Conservation (phyloP, 1,139 yeast species). For the Candida sanyaensis region DNA sequence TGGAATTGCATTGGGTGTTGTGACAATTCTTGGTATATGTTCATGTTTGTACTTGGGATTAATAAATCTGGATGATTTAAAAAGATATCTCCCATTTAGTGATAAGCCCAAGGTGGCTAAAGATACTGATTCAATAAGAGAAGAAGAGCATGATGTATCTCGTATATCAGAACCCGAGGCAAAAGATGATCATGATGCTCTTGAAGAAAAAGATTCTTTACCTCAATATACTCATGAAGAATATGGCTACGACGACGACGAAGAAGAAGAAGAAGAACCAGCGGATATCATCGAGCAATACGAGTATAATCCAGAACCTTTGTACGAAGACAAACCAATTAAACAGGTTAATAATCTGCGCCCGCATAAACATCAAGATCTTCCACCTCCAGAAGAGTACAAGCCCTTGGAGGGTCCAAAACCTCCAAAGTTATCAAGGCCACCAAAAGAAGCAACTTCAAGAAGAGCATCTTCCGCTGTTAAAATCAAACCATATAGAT, state of each 20-base stretch:
- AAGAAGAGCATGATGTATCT: background rate
- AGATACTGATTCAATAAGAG: background rate
- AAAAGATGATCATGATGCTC: background rate
- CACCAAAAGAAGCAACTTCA: background rate
- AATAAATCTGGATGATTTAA: constrained; percentile 5
- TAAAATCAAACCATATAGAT: constrained; percentile 16
- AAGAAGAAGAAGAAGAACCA: constrained; percentile 1
- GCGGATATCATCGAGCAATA: background rate
- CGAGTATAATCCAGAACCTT: constrained; percentile 1
- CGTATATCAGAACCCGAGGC: background rate
- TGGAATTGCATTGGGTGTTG: constrained; percentile 24
- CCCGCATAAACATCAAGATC: background rate
- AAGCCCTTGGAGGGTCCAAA: constrained; percentile 4
- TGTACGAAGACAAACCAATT: background rate
- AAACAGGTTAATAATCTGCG: too few species aligned
- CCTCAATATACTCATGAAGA: background rate
- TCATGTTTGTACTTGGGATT: constrained; percentile 33
- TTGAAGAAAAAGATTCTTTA: background rate
- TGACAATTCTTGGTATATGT: constrained; percentile 18
- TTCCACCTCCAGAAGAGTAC: constrained; percentile 1
- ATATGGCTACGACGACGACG: background rate
- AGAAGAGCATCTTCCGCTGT: constrained; percentile 7
- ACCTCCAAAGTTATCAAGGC: constrained; percentile 9
- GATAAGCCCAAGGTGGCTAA: background rate
- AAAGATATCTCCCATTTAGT: background rate